Conservation (phyloP, 257 asterid genomes). For the Solanum appendiculatum region DNA sequence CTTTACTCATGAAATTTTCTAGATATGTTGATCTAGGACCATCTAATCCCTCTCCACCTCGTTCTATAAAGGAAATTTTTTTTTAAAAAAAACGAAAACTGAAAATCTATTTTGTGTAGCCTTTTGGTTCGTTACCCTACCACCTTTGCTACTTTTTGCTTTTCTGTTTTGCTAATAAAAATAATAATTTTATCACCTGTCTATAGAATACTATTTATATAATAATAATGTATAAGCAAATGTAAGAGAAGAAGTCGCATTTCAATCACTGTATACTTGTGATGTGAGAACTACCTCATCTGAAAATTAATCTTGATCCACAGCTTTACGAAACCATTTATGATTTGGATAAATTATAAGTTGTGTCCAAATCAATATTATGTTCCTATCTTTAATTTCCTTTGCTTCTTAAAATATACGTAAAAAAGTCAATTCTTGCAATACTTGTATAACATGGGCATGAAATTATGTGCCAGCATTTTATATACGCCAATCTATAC, state of each 20-base stretch:
- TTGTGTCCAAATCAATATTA: neutral
- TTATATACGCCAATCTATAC: neutral
- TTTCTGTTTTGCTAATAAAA: neutral
- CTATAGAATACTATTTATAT: too few relatives aligned
- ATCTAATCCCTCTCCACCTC: neutral
- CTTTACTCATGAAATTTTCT: too few relatives aligned
- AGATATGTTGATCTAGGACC: too few relatives aligned
- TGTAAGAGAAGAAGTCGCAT: neutral
- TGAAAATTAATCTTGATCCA: neutral
- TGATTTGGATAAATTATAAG: neutral
- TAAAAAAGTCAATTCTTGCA: neutral
- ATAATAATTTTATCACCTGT: neutral
- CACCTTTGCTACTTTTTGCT: neutral
- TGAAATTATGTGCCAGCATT: neutral
- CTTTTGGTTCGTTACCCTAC: neutral
- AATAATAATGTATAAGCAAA: too few relatives aligned
- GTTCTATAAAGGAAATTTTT: neutral
- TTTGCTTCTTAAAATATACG: neutral
- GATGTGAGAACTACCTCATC: neutral
- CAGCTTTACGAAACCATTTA: neutral
- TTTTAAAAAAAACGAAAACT: too few relatives aligned
- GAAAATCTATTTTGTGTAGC: neutral
- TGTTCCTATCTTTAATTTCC: neutral
- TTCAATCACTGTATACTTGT: neutral
- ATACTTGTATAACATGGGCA: neutral